These are phyloP conservation scores for Pseudocercospora fuligena DNA, from an alignment of 2,329 filamentous ascomycete genomes.

Conservation along the genomic window DNA sequence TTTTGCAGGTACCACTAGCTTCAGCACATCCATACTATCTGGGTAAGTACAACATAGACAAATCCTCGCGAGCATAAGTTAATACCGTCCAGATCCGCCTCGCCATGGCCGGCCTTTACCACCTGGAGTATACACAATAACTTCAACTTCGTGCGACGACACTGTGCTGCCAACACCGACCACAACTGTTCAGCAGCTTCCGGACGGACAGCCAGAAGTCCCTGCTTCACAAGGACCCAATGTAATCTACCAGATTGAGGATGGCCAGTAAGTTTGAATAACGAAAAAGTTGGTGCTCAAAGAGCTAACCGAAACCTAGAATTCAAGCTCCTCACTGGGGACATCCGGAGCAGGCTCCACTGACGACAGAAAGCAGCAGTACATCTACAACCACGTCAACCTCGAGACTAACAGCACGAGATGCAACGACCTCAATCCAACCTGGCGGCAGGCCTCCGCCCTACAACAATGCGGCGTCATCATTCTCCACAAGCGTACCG, in stretches of 20 bases:
- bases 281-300: not conserved
- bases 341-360: not conserved
- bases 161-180: conserved; percentile 8
- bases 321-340: conserved; percentile 20
- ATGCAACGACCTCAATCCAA: conserved; percentile 12
- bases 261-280: conserved; percentile 20
- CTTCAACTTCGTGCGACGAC: not conserved
- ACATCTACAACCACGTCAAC: conserved; percentile 15
- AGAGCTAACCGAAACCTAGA: not conserved
- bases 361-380: conserved; percentile 7
- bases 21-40: conserved; percentile 32
- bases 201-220: conserved; percentile 30
- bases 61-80: not conserved
- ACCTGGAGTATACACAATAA: not conserved
- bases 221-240: conserved; percentile 16
- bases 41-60: conserved; percentile 11
- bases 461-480: conserved; percentile 9
- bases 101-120: not conserved
- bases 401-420: conserved; percentile 17
- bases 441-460: not conserved
- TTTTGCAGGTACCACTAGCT: conserved; percentile 33
- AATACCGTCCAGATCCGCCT: not conserved
- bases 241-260: conserved; percentile 23
- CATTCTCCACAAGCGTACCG: conserved; percentile 31
- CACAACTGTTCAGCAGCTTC: conserved; percentile 20